phyloP scores from a whole-genome alignment of 371 early-diverging fungal species.

The Paraphysoderma sedebokerense region DNA sequence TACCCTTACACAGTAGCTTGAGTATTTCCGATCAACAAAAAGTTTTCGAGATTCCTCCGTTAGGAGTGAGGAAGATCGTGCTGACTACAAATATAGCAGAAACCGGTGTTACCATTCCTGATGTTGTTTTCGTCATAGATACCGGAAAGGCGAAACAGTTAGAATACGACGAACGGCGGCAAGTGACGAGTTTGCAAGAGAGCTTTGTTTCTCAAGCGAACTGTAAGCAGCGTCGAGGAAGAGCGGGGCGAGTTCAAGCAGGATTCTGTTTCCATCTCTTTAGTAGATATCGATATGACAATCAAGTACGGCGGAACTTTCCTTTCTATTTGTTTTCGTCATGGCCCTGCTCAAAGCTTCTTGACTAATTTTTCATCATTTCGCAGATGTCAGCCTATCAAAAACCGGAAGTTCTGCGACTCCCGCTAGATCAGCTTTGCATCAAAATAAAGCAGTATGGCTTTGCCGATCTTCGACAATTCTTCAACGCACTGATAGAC shows the following conservation, averaged over 20 bases:
- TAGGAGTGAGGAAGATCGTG: conserved; percentile 62
- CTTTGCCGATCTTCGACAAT: conserved; percentile 29
- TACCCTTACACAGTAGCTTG: conserved; percentile 55
- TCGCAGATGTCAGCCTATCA: conserved; percentile 41
- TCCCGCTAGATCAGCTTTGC: conserved; percentile 65
- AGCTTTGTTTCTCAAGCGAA: conserved; percentile 62
- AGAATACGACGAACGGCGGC: conserved; percentile 42
- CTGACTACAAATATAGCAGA: conserved; percentile 89
- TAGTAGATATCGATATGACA: conserved; percentile 26
- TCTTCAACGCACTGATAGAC: conserved; percentile 50
- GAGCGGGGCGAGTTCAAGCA: conserved; percentile 77
- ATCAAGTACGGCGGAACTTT: conserved; percentile 13
- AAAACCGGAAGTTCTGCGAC: conserved; percentile 58
- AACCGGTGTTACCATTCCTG: conserved; percentile 89
- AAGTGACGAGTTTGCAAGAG: conserved; percentile 49
- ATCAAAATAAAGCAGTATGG: conserved; percentile 53
- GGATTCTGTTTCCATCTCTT: conserved; percentile 66
- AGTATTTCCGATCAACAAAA: conserved; percentile 47
- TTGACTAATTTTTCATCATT: background rate
- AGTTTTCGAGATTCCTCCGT: conserved; percentile 40
- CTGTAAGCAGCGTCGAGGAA: conserved; percentile 72
- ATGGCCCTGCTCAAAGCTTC: background rate
- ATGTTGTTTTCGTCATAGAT: conserved; percentile 87
- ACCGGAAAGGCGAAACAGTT: conserved; percentile 71
- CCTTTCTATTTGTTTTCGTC: background rate